Evolutionary conservation across 2,329 filamentous ascomycete genomes (phyloP), one percentile per base, ranked within the genome.

Genomic region (Amauroascus niger): DNA sequence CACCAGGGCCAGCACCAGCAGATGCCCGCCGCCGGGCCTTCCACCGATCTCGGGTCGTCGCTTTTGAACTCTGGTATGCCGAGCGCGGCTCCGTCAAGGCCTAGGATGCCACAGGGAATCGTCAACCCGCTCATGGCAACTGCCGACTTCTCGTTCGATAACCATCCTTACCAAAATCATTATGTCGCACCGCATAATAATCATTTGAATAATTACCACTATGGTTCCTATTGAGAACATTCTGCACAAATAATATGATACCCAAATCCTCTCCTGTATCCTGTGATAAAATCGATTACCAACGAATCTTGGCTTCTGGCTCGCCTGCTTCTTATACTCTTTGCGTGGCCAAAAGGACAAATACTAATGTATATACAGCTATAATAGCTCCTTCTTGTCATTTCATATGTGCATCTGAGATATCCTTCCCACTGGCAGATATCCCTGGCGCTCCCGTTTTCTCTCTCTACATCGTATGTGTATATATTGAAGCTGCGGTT

Each of bases 111-210:
- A 3, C 53, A 67, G 2, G 79, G 77, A 6, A 79, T 82, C 39
- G 70, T 84, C 5, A 91, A 91, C 62, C 87, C 87, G 1, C 69
- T 91, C 37, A 77, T 84, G 60, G 81, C 79, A 22, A 76, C 76
- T 22, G 87, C 86, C 1, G 86, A 93, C 64, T 93, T 93, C 66
- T 84, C 77, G 22, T 75, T 84, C 60, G 84, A 86, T 3, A 83
- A 88, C 59, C 87, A 90, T 68, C 87, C 88, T 1, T 94, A 93
- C 64, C 84, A 88, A 64, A 82, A 83, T 49, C 84, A 84, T 69
- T 94, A 91, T 62, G 83, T 88, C 58, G 83, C 86, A 33, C 86
- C 87, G 1, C 64, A 69, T 43, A 85, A 79, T 60, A 76, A 71
- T 57, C 62, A 65, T 44, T 54, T 64, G 22, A 57, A 62, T 33